Conservation (phyloP, 306 rosid genomes). For the Prunus mume region DNA sequence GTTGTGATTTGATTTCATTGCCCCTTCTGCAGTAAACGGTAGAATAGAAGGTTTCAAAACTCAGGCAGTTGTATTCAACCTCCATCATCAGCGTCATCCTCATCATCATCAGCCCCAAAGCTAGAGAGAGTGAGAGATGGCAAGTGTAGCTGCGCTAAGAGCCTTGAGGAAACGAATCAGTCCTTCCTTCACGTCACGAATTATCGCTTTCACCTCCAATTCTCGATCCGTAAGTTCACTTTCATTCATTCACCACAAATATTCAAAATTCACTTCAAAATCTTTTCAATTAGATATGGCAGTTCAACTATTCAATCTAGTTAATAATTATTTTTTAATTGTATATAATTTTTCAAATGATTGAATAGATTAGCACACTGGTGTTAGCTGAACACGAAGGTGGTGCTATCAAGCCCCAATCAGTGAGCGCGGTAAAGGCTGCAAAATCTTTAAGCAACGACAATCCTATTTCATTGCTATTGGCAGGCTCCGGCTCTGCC, state of each 20-base stretch:
- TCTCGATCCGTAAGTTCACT: slow-evolving; percentile 48
- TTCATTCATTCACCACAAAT: not conserved
- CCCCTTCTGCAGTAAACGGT: no score
- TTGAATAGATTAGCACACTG: slow-evolving; percentile 63
- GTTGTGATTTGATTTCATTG: no score
- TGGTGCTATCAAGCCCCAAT: slow-evolving; percentile 59
- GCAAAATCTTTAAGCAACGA: slow-evolving; percentile 54
- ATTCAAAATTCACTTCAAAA: no score
- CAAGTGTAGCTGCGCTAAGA: slow-evolving; percentile 40
- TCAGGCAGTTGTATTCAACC: no score
- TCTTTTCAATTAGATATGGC: not conserved
- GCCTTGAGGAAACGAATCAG: slow-evolving; percentile 45
- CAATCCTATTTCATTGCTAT: slow-evolving; percentile 61
- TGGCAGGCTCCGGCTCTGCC: slow-evolving; percentile 84
- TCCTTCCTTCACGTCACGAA: slow-evolving; percentile 27
- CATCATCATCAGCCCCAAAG: not conserved
- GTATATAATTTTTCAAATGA: not conserved
- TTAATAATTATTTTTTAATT: no score
- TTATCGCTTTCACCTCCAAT: slow-evolving; percentile 22
- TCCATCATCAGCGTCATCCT: no score
- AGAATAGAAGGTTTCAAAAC: no score
- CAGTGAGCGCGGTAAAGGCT: slow-evolving; percentile 72
- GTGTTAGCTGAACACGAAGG: slow-evolving; percentile 82
- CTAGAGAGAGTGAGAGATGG: slow-evolving; percentile 38
- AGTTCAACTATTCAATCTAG: not conserved